Evolutionary conservation across 768 basidiomycete species (phyloP), one percentile per base, ranked within the genome.

Genomic region (Hygrocybe coccinea): DNA sequence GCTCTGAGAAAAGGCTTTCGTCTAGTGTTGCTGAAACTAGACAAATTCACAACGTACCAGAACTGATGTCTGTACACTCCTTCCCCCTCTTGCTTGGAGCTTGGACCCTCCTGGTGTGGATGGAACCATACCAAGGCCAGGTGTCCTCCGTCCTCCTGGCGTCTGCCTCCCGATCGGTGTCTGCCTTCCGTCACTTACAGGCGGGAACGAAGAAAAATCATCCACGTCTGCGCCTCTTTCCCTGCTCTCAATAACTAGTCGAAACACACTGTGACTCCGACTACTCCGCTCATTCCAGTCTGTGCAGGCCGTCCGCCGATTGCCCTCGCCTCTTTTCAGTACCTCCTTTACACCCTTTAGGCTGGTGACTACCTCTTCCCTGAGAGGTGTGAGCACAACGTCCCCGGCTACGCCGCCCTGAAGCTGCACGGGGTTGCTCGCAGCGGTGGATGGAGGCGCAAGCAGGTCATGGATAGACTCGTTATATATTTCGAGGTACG

Each of bases 241-340:
- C 52, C 91, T 75, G 62, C 89, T 91, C 69, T 97, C 93, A 49
- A 95, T 85, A 0, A 98, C 95, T 25, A 97, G 80, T 29, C 94
- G 76, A 69, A 98, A 97, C 0, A 98, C 90, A 60, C 89, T 91
- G 68, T 97, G 95, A 74, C 91, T 94, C 34, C 95, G 79, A 66
- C 91, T 93, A 73, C 91, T 94, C 56, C 95, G 74, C 63, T 94
- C 89, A 66, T 99, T 99, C 95, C 95, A 99, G 65, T 99, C 95
- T n/a, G 97, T 99, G 62, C 85, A 90, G 1, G 94, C 95, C 3
- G 94, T 97, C 57, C 92, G 77, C 49, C 95, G 76, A 64, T 91
- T 86, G 3, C 87, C 83, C 67, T 97, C 92, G 4, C 95, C 95
- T 21, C 91, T 76, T 63, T 82, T 79, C 62, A 99, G 72, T 4